A percentile compares a stretch with the other conserved stretches of the same genome.
phyloP scores from a whole-genome alignment of 2,329 filamentous ascomycete genomes.

The Pestalotiopsis sp. region DNA sequence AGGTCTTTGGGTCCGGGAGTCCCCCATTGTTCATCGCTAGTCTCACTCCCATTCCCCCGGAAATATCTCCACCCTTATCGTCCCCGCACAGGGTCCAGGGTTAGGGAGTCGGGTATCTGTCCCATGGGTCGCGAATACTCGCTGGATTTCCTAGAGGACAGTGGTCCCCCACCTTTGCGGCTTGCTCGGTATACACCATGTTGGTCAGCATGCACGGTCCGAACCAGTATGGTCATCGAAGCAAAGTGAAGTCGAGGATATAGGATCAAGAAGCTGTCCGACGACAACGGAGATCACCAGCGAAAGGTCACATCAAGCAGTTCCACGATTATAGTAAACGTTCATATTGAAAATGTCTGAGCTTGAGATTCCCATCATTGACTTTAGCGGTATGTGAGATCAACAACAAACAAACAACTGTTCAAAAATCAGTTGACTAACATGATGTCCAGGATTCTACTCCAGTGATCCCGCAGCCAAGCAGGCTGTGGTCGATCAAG shows the following conservation, averaged over 20 bases:
- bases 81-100: neutral
- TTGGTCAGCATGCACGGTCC: neutral
- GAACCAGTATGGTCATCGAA: neutral
- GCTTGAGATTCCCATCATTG: slow-evolving; percentile 30
- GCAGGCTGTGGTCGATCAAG: slow-evolving; percentile 34
- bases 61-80: neutral
- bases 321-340: neutral
- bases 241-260: neutral
- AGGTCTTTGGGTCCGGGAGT: neutral
- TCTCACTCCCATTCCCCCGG: neutral
- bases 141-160: no score
- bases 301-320: neutral
- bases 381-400: slow-evolving; percentile 29
- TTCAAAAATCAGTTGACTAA: neutral
- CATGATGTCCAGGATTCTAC: slow-evolving; percentile 22
- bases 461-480: slow-evolving; percentile 25
- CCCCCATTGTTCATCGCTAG: neutral
- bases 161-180: neutral
- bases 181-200: neutral
- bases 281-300: neutral
- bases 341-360: slow-evolving; percentile 7
- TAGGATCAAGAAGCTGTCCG: slow-evolving; percentile 5
- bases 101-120: neutral
- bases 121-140: neutral
- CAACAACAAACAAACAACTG: no score